Base-by-base conservation (phyloP, 2,329 filamentous ascomycete species). In the Ophiostoma populinum region DNA sequence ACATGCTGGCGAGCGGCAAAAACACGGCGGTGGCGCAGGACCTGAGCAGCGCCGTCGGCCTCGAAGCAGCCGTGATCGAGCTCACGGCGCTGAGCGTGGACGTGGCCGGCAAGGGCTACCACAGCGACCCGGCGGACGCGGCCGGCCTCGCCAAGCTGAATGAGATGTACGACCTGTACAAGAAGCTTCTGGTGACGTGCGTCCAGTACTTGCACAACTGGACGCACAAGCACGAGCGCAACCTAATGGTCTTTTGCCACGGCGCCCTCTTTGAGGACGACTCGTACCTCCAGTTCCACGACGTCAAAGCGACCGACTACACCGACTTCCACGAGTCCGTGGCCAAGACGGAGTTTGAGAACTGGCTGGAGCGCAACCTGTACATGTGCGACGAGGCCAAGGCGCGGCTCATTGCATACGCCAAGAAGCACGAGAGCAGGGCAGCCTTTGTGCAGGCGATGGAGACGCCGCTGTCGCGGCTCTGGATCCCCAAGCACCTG, bases 191-290 rank as follows among this genome's bases (percentile, higher is more conserved):
- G 2, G 71, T 78, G 2, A 76, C 72, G 0, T 70, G 68, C 3
- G 53, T 78, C 10, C 73, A 78, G 46, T 71, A 77, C 49, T 67
- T 70, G 2, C 72, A 77, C 44, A 78, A 78, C 49, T 76, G 73
- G 70, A 74, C 70, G 1, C 71, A 72, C 37, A 75, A 75, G 41
- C 73, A 77, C 45, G 72, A 77, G 46, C 58, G 73, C 24, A 76
- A 76, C 51, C 78, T 78, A 49, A 77, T 76, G 70, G 62, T 67
- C 0, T 77, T 78, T 40, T 78, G 73, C 72, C 69, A 67, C 37
- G 68, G 72, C 36, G 68, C 76, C 19, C 54, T 78, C 7, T 75
- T 75, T 36, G 71, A 77, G 36, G 69, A 65, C 26, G 57, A 70
- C 20, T 55, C 54, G 3, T 52, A 58, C 20, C 58, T 58, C 7